Evolutionary conservation across 495 filamentous ascomycete species (phyloP).

Genomic region (Elasticomyces elasticus): DNA sequence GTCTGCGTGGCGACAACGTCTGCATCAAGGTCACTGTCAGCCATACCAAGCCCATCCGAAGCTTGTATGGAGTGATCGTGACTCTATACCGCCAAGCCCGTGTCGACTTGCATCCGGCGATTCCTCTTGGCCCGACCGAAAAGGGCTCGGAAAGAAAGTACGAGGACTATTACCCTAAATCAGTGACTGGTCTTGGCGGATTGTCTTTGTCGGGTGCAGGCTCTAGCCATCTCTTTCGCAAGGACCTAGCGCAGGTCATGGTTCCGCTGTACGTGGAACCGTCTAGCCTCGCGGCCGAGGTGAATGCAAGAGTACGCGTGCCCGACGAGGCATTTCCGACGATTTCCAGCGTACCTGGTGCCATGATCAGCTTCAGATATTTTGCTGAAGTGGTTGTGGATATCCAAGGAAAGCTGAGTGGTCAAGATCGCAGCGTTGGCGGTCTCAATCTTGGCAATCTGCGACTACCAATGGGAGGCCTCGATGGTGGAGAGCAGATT

Average conservation of each 20-base stretch:
- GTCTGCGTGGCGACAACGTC: conserved; percentile 74
- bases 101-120: conserved; percentile 73
- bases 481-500: conserved; percentile 31
- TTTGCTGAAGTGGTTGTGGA: conserved; percentile 87
- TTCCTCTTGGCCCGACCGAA: conserved; percentile 49
- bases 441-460: conserved; percentile 35
- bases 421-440: conserved; percentile 53
- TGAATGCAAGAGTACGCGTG: conserved; percentile 72
- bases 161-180: conserved; percentile 76
- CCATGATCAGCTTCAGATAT: conserved; percentile 90
- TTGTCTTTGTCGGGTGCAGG: conserved; percentile 72
- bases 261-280: conserved; percentile 80
- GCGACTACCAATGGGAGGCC: conserved; percentile 13
- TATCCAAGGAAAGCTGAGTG: conserved; percentile 72
- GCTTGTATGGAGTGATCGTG: conserved; percentile 81
- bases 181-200: conserved; percentile 61
- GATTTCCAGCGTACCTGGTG: conserved; percentile 76
- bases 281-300: conserved; percentile 57
- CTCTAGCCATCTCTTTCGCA: conserved; percentile 79
- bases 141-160: conserved; percentile 58
- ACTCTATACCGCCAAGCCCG: conserved; percentile 87
- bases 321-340: conserved; percentile 90
- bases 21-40: conserved; percentile 70
- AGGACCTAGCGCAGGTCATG: conserved; percentile 81
- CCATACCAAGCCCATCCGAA: conserved; percentile 79